Evolutionary conservation across 257 asterid genomes (phyloP).

Genomic region (Solanum ossicruentum): DNA sequence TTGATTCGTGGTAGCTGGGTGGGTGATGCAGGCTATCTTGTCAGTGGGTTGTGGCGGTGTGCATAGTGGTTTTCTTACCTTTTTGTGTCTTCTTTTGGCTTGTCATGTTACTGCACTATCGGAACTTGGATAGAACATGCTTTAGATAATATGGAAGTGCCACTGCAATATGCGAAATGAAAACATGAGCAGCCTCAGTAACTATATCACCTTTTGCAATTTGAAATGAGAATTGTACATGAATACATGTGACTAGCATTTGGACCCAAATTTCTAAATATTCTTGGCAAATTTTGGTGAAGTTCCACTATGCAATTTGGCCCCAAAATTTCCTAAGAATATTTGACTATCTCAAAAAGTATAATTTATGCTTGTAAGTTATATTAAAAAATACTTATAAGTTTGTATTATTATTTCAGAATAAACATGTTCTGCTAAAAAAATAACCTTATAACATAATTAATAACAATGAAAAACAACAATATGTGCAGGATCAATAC

Average conservation of each 20-base stretch:
- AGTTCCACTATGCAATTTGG: too few relatives aligned
- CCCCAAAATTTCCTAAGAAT: too few relatives aligned
- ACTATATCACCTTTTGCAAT: background rate
- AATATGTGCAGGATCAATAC: too few relatives aligned
- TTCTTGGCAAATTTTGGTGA: too few relatives aligned
- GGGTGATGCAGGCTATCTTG: background rate
- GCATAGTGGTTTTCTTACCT: background rate
- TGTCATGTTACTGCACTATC: background rate
- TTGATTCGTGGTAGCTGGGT: background rate
- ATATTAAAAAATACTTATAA: too few relatives aligned
- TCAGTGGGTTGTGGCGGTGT: background rate
- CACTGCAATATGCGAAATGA: background rate
- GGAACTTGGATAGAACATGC: background rate
- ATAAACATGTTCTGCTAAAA: too few relatives aligned
- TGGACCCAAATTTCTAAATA: too few relatives aligned
- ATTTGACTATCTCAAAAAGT: too few relatives aligned
- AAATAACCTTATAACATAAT: too few relatives aligned
- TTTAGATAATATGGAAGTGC: background rate
- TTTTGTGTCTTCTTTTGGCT: background rate
- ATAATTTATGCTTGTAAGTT: too few relatives aligned
- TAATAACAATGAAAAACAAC: too few relatives aligned
- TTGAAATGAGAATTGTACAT: background rate
- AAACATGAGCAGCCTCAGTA: background rate
- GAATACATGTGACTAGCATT: background rate
- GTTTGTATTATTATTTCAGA: too few relatives aligned